These are phyloP conservation scores for Musa acuminata DNA, from an alignment of 176 grass and related monocot species.

Conservation along the genomic window DNA sequence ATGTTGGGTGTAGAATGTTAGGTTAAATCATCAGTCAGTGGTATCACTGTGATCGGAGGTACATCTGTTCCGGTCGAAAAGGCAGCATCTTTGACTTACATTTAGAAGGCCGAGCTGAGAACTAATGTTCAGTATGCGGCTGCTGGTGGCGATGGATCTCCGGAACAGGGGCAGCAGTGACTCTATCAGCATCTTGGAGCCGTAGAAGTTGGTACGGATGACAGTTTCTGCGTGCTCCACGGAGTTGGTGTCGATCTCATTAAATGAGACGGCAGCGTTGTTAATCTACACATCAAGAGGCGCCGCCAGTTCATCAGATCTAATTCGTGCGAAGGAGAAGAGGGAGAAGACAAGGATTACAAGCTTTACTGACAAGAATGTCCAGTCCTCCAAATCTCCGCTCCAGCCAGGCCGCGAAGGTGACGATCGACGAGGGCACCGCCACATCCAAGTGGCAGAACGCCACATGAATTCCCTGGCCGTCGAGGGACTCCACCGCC, in stretches of 20 bases:
- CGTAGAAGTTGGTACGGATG: slow-evolving; percentile 68
- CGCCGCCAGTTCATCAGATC: no score
- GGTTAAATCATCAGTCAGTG: no score
- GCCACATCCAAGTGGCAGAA: slow-evolving; percentile 64
- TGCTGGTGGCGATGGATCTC: slow-evolving; percentile 35
- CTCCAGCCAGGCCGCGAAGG: slow-evolving; percentile 57
- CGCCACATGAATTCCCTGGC: slow-evolving; percentile 27
- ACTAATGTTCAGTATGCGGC: slow-evolving; percentile 85
- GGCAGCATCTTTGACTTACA: slow-evolving; percentile 28
- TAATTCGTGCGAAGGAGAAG: no score
- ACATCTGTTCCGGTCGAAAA: not conserved
- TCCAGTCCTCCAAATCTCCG: slow-evolving; percentile 49
- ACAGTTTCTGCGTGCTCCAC: slow-evolving; percentile 80
- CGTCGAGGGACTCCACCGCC: slow-evolving; percentile 53
- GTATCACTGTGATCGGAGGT: no score
- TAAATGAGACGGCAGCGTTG: slow-evolving; percentile 88
- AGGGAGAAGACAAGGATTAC: no score
- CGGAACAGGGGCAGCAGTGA: slow-evolving; percentile 68
- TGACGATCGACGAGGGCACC: slow-evolving; percentile 43
- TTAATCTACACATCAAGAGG: slow-evolving; percentile 41
- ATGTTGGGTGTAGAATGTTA: no score
- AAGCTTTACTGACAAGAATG: slow-evolving; percentile 50
- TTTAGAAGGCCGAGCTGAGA: slow-evolving; percentile 88
- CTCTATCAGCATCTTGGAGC: slow-evolving; percentile 61
- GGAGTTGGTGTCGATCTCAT: slow-evolving; percentile 70